Conservation (phyloP, 768 basidiomycete species). For the Suillus americanus region DNA sequence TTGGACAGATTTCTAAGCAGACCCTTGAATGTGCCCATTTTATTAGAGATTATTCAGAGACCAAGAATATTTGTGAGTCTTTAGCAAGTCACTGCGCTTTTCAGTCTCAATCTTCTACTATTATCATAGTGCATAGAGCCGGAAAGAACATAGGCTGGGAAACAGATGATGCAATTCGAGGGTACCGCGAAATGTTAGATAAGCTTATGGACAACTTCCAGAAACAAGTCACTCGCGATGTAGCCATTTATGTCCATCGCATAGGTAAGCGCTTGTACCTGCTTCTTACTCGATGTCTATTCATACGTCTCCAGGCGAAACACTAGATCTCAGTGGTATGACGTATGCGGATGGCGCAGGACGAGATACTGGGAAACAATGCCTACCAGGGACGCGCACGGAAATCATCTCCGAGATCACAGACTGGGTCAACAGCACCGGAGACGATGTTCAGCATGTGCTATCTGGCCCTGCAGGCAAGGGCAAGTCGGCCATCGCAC, state of each 20-base stretch:
- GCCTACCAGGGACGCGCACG: constrained; percentile 20
- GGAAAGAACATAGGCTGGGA: background rate
- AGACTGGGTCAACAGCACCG: constrained; percentile 19
- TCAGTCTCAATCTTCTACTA: background rate
- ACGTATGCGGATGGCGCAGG: background rate
- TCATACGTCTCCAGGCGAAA: too few species aligned
- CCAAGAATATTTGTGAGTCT: background rate
- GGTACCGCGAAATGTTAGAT: background rate
- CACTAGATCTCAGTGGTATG: background rate
- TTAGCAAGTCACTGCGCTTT: constrained; percentile 3
- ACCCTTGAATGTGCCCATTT: constrained; percentile 9
- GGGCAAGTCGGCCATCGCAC: background rate
- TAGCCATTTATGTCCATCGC: background rate
- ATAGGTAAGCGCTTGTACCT: too few species aligned
- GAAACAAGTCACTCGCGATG: background rate
- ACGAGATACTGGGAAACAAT: constrained; percentile 2
- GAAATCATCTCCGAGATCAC: constrained; percentile 24
- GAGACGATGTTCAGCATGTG: constrained; percentile 1
- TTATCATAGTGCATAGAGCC: background rate
- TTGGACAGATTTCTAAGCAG: background rate
- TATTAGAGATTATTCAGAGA: constrained; percentile 8
- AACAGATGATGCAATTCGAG: background rate
- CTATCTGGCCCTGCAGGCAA: background rate
- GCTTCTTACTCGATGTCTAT: too few species aligned
- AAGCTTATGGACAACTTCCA: background rate